Evolutionary conservation across 176 grass and related monocot genomes (phyloP), one percentile per base, ranked within the genome.

Genomic region (Eragrostis nindensis): DNA sequence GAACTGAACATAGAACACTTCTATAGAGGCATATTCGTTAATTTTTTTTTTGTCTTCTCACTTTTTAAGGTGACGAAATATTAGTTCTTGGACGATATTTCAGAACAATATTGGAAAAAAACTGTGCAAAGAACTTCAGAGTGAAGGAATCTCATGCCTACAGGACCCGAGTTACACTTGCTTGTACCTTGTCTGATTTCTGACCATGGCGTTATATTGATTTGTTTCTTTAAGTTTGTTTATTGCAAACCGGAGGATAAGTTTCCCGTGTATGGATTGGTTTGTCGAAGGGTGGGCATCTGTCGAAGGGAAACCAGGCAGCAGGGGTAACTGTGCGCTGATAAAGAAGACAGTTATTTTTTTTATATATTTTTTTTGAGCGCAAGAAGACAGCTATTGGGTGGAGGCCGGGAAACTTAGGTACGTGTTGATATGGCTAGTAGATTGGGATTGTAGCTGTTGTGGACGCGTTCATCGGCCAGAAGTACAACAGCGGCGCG

Each of bases 11-110:
- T 7, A 47, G 24, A 11, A 30, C 32, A n/a, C 26, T 75, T 68
- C 18, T 54, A 24, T 57, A 59, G 17, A 68, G 66, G 7, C 6
- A 5, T 12, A 75, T 81, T 81, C 39, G 21, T 89, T 61, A 26
- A 29, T 47, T 85, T 56, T 73, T 44, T 25, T 22, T 45, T 21
- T 25, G 9, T 27, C 36, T 5, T 62, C 22, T 39, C 22, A 68
- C 54, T 75, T 69, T 30, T 42, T 16, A 42, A 0, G 21, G 38
- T 24, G 21, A 49, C 38, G 24, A 30, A 44, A 15, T 70, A 44
- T 24, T 11, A 39, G 62, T 49, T 40, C 19, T 21, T 65, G 42
- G 21, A 62, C 46, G 8, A 64, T 75, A 84, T 22, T 2, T 62
- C 15, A 0, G 54, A 47, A 84, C 61, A 66, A 17, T 13, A 41